Percentiles rank a stretch among this genome's conserved stretches.
Evolutionary conservation across 2,329 filamentous ascomycete genomes (phyloP).

Genomic region (Aspergillus pseudoterreus): DNA sequence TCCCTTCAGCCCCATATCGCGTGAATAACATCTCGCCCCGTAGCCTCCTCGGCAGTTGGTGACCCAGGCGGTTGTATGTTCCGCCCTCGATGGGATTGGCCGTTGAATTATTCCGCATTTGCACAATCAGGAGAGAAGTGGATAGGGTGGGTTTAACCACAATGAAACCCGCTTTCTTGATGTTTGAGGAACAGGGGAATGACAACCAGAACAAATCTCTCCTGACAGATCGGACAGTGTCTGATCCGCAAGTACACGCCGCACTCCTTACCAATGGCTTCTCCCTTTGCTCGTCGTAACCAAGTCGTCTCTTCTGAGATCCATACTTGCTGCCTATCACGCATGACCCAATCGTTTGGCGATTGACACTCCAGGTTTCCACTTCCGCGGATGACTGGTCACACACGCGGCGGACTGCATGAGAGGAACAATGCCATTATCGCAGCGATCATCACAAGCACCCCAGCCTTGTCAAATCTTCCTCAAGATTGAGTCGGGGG

Average conservation of each 20-base stretch:
- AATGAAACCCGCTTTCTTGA: too few species aligned
- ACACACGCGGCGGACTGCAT: conserved; percentile 2
- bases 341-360: neutral
- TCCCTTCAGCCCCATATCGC: neutral
- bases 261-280: too few species aligned
- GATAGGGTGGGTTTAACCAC: too few species aligned
- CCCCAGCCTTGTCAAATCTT: neutral
- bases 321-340: neutral
- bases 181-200: too few species aligned
- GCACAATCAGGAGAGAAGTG: too few species aligned
- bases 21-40: too few species aligned
- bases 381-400: neutral
- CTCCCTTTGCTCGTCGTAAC: neutral
- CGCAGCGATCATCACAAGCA: neutral
- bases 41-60: conserved; percentile 4
- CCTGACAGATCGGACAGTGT: too few species aligned
- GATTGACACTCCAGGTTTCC: neutral
- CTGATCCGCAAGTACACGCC: too few species aligned
- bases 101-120: too few species aligned
- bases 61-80: neutral
- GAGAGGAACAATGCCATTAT: conserved; percentile 4
- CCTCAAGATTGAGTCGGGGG: neutral
- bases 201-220: too few species aligned
- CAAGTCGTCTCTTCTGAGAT: neutral
- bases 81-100: neutral